Conservation (phyloP, 208 protist species). For the Trypanosoma conorhini region DNA sequence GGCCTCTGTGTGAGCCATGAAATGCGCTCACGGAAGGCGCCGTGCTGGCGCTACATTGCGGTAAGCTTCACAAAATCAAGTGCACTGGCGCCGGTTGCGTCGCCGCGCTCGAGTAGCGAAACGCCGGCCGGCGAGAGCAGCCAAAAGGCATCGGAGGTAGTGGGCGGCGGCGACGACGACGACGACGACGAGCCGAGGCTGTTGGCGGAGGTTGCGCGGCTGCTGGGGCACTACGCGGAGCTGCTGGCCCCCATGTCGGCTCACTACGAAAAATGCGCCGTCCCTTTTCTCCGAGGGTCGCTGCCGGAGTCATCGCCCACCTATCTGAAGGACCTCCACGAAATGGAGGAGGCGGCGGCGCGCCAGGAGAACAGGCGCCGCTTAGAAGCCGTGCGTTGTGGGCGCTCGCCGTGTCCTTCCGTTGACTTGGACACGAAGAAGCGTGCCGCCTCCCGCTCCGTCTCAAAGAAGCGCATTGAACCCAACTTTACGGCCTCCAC, state of each 20-base stretch:
- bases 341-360: conserved; percentile 59
- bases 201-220: conserved; percentile 14
- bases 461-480: conserved; percentile 27
- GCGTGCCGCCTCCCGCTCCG: conserved; percentile 18
- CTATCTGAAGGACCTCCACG: conserved; percentile 39
- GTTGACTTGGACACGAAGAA: conserved; percentile 4
- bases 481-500: background rate
- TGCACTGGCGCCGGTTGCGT: background rate
- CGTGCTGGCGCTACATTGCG: conserved; percentile 88
- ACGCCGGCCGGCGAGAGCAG: background rate
- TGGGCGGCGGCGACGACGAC: background rate
- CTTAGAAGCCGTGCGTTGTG: conserved; percentile 42
- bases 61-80: conserved; percentile 35
- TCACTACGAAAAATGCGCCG: conserved; percentile 63
- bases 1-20: conserved; percentile 83
- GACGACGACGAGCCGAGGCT: background rate
- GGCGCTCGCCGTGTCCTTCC: conserved; percentile 15
- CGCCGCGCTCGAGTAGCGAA: background rate
- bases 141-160: background rate
- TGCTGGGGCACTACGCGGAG: conserved; percentile 52
- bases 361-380: conserved; percentile 63
- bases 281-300: conserved; percentile 18
- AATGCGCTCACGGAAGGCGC: conserved; percentile 32
- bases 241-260: conserved; percentile 64
- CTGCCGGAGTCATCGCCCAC: conserved; percentile 5